A percentile compares a stretch with the other conserved stretches of the same genome.
Conservation (phyloP, 345 rosid genomes). For the Stellera chamaejasme region DNA sequence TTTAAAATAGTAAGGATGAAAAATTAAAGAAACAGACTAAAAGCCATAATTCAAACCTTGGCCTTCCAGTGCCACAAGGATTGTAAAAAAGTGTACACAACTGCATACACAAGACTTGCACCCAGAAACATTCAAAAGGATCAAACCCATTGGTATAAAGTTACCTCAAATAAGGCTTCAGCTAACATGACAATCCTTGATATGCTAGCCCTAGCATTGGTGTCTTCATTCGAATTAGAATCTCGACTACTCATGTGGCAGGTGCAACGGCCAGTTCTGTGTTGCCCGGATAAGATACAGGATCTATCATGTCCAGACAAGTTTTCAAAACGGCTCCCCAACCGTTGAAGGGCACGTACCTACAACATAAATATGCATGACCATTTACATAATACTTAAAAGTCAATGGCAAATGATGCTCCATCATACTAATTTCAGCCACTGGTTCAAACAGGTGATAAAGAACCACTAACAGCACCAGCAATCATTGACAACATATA, state of each 20-base stretch:
- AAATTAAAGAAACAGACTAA: neutral
- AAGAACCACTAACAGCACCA: no score
- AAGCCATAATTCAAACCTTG: neutral
- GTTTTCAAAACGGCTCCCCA: constrained; percentile 89
- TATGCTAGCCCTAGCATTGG: constrained; percentile 86
- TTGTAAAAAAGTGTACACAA: neutral
- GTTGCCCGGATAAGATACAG: constrained; percentile 83
- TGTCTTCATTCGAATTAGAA: constrained; percentile 49
- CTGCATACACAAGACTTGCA: no score
- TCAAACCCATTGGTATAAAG: constrained; percentile 1
- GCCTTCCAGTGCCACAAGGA: neutral
- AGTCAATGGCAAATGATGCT: no score
- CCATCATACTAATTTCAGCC: no score
- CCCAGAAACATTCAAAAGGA: neutral
- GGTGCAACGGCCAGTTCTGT: constrained; percentile 76
- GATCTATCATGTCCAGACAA: constrained; percentile 82
- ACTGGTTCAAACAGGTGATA: no score
- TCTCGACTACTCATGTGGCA: constrained; percentile 53
- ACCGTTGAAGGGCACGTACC: constrained; percentile 94
- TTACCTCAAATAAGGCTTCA: constrained; percentile 96
- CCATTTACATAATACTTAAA: no score
- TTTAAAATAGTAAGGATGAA: neutral
- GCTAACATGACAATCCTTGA: constrained; percentile 97
- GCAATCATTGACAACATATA: no score
- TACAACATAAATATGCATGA: constrained; percentile 13